phyloP scores from a whole-genome alignment of 306 rosid species.

The Begonia masoniana region DNA sequence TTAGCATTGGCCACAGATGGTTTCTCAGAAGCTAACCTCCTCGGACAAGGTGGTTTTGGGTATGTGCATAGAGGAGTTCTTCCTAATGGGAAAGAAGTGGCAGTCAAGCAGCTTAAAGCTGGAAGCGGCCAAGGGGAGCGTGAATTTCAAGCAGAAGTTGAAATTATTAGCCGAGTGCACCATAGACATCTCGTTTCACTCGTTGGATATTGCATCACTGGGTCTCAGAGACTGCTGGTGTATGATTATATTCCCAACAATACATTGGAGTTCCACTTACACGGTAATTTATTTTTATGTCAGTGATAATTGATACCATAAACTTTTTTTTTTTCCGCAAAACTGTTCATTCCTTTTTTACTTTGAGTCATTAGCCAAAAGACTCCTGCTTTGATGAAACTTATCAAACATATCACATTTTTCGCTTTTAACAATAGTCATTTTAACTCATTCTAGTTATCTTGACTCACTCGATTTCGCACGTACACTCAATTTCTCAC shows the following conservation, averaged over 20 bases:
- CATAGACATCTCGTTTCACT: conserved; percentile 91
- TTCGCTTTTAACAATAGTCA: not conserved
- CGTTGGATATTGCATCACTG: conserved; percentile 86
- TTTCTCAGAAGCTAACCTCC: conserved; percentile 88
- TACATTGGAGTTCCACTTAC: conserved; percentile 87
- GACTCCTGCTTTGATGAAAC: no score
- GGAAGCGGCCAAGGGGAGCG: conserved; percentile 99
- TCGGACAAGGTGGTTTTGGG: conserved; percentile 97
- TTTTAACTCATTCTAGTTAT: no score
- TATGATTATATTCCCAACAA: conserved; percentile 83
- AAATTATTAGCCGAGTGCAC: conserved; percentile 93
- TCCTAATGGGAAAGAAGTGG: conserved; percentile 93
- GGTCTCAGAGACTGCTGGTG: conserved; percentile 70
- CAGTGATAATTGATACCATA: no score
- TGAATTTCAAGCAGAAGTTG: conserved; percentile 94
- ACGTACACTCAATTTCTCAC: no score
- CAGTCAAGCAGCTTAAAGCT: conserved; percentile 83
- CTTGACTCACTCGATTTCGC: not conserved
- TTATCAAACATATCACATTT: not conserved
- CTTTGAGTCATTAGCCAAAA: no score
- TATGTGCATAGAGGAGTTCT: conserved; percentile 85
- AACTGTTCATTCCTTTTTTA: no score
- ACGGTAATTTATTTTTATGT: conserved; percentile 28
- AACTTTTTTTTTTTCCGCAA: no score
- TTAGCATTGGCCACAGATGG: conserved; percentile 87